Evolutionary conservation across 441 rosid species (phyloP), one percentile per base, ranked within the genome.

Genomic region (Populus tomentosa): DNA sequence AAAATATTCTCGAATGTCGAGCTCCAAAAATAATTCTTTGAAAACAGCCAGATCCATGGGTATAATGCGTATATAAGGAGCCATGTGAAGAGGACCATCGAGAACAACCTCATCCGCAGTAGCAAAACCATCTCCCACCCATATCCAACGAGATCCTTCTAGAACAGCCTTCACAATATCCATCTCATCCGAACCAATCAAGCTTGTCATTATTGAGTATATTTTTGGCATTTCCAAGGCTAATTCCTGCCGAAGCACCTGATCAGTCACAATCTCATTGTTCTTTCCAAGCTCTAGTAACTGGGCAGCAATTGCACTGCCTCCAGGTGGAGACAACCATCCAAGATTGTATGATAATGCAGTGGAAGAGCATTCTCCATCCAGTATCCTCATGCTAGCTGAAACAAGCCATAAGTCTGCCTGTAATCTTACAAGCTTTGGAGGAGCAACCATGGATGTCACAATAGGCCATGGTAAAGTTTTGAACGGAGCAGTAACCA

Each of bases 121-220:
- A 79, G 99, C 95, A 90, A 96, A 96, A 78, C 99, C 99, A 90
- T 94, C 99, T 78, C 99, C 99, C 69, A 96, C 98, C 99, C 99
- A 96, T 78, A 96, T 90, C 99, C 99, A 96, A 80, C 98, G 94
- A 85, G 98, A 87, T 64, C 98, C 99, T 90, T 96, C 99, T 83
- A 96, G 96, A 83, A 96, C 90, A 85, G 98, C 98, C 87, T 96
- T 92, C 78, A 94, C 91, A 77, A 96, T 92, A 73, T 96, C 99
- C 95, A 94, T 92, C 84, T 96, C 99, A 86, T 94, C 99, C n/a
- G 98, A 87, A 83, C 92, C 90, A 79, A 91, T 85, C 88, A 94
- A 87, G 81, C 87, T 84, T 75, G 82, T 80, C 85, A 96, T 86
- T 80, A 94, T 82, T 73, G 97, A 90, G 85, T 96, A 96, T 86